Conservation (phyloP, 2,329 filamentous ascomycete genomes). For the Tolypocladium ovalisporum region DNA sequence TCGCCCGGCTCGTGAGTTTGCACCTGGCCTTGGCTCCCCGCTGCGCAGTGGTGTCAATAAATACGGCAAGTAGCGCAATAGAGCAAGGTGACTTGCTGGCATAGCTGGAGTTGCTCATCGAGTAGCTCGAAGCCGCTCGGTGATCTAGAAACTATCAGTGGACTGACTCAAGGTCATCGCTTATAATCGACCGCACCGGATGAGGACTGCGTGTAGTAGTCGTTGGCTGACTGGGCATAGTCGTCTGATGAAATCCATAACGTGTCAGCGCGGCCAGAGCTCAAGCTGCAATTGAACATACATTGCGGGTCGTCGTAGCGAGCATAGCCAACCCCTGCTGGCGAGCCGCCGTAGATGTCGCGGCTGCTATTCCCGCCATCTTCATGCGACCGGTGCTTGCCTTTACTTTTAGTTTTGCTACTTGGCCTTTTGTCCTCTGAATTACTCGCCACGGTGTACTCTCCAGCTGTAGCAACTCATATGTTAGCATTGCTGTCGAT, state of each 20-base stretch:
- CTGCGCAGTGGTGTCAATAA: not conserved
- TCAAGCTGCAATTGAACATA: not conserved
- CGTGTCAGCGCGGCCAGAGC: not conserved
- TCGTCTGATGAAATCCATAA: not conserved
- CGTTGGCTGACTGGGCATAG: not conserved
- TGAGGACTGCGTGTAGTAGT: slow-evolving; percentile 1
- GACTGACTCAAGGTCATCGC: not conserved
- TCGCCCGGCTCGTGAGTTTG: slow-evolving; percentile 3
- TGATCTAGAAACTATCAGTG: not conserved
- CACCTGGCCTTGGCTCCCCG: not conserved
- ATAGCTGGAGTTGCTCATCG: not conserved
- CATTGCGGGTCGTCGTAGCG: not conserved
- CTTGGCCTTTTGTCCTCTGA: slow-evolving; percentile 3
- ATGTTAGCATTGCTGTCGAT: not conserved
- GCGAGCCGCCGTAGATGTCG: not conserved
- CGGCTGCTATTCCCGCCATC: not conserved
- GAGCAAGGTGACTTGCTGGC: not conserved
- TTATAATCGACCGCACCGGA: not conserved
- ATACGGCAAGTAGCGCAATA: not conserved
- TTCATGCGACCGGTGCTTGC: slow-evolving; percentile 5
- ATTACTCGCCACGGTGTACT: slow-evolving; percentile 2
- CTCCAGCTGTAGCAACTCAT: not conserved
- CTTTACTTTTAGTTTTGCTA: slow-evolving; percentile 5
- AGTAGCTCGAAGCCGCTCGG: not conserved
- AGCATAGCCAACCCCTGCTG: not conserved